phyloP scores from a whole-genome alignment of 164 flowering plant genomes.

The Aristolochia contorta region DNA sequence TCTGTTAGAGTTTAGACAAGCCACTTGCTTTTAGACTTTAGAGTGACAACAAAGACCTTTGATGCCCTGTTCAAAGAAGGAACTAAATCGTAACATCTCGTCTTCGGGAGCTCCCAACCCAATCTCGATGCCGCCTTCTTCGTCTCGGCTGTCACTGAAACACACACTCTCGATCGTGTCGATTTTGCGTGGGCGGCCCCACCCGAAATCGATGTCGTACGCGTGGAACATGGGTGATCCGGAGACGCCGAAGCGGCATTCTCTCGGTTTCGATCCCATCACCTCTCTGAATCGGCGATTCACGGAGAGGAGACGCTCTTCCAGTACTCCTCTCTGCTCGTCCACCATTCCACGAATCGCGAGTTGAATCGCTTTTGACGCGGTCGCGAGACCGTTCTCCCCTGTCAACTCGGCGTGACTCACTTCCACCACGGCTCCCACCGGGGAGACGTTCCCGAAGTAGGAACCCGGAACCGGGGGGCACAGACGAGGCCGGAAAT shows the following conservation, averaged over 20 bases:
- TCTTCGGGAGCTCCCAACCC: background rate
- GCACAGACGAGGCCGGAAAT: slow-evolving; percentile 17
- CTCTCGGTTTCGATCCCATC: background rate
- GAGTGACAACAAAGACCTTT: no score
- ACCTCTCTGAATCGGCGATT: no score
- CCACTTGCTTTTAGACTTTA: no score
- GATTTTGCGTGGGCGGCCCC: slow-evolving; percentile 6
- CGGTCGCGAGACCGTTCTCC: slow-evolving; percentile 22
- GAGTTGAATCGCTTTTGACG: slow-evolving; percentile 16
- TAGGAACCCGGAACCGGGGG: slow-evolving; percentile 28
- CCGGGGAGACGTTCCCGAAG: slow-evolving; percentile 37
- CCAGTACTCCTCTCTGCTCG: no score
- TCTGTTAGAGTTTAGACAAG: no score
- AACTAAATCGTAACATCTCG: background rate
- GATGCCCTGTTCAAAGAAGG: background rate
- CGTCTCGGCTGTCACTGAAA: slow-evolving; percentile 6
- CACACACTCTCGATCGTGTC: slow-evolving; percentile 3
- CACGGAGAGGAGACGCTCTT: background rate
- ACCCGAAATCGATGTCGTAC: slow-evolving; percentile 10
- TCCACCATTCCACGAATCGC: slow-evolving; percentile 9
- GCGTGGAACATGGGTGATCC: slow-evolving; percentile 6
- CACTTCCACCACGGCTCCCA: background rate
- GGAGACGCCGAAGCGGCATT: background rate
- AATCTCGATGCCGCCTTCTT: slow-evolving; percentile 8
- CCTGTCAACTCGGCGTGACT: slow-evolving; percentile 13